These are phyloP conservation scores for Pythium dissimile DNA, from an alignment of 352 stramenopile genomes.

Conservation along the genomic window DNA sequence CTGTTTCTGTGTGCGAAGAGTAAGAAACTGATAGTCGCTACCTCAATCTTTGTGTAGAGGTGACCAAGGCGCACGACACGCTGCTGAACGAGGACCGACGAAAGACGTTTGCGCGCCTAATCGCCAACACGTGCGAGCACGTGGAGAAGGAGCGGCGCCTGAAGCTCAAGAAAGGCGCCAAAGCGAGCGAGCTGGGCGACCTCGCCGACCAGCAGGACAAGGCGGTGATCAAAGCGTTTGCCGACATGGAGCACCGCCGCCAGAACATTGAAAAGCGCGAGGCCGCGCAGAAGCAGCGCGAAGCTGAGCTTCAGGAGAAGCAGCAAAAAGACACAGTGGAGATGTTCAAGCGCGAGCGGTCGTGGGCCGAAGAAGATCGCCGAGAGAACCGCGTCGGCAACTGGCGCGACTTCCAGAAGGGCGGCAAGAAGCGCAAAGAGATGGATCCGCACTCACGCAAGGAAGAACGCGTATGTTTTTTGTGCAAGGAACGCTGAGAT, in stretches of 20 bases:
- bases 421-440: slow-evolving; percentile 63
- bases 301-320: slow-evolving; percentile 73
- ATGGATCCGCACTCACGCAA: slow-evolving; percentile 59
- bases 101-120: slow-evolving; percentile 77
- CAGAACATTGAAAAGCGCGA: slow-evolving; percentile 76
- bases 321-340: slow-evolving; percentile 56
- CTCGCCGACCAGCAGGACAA: slow-evolving; percentile 66
- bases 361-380: slow-evolving; percentile 74
- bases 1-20: too few species aligned
- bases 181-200: slow-evolving; percentile 63
- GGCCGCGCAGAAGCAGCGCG: slow-evolving; percentile 55
- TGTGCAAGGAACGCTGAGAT: background rate
- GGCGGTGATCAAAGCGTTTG: slow-evolving; percentile 78
- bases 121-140: slow-evolving; percentile 63
- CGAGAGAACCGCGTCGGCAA: slow-evolving; percentile 77
- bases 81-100: slow-evolving; percentile 81
- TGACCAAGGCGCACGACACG: slow-evolving; percentile 85
- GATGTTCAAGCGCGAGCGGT: slow-evolving; percentile 67
- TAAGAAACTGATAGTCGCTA: background rate
- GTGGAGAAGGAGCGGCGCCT: slow-evolving; percentile 69
- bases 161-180: slow-evolving; percentile 83
- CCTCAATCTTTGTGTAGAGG: slow-evolving; percentile 32
- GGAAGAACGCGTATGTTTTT: slow-evolving; percentile 46
- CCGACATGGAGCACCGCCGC: slow-evolving; percentile 76
- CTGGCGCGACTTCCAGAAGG: slow-evolving; percentile 78